Evolutionary conservation across 768 basidiomycete species (phyloP).

Genomic region (Tubosaeta sp.): DNA sequence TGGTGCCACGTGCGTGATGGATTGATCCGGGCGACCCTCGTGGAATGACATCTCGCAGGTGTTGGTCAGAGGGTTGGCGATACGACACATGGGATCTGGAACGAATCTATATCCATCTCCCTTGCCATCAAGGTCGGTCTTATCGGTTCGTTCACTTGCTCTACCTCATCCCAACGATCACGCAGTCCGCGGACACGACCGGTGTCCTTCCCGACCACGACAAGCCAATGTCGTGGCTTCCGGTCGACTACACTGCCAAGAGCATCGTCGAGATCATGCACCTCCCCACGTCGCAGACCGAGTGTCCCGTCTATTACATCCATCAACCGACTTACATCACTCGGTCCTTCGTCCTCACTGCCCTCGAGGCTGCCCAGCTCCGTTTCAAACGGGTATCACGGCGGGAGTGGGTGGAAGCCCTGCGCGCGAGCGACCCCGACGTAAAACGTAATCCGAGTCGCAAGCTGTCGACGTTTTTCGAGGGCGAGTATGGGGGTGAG

Average conservation of each 20-base stretch:
- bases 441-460: constrained; percentile 22
- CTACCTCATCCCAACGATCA: neutral
- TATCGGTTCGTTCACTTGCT: neutral
- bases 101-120: constrained; percentile 42
- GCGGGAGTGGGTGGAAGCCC: constrained; percentile 21
- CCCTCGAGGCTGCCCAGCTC: constrained; percentile 35
- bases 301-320: constrained; percentile 23
- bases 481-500: constrained; percentile 20
- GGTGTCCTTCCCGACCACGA: constrained; percentile 31
- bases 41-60: constrained; percentile 21
- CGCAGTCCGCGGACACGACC: constrained; percentile 37
- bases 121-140: constrained; percentile 28
- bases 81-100: constrained; percentile 46
- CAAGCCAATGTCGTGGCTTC: constrained; percentile 43
- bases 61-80: constrained; percentile 59
- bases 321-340: constrained; percentile 10
- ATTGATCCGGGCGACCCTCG: neutral
- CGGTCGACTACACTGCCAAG: constrained; percentile 47
- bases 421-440: constrained; percentile 20
- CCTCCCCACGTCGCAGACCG: neutral
- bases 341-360: constrained; percentile 40
- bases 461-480: constrained; percentile 25
- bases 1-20: constrained; percentile 19
- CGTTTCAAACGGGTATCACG: constrained; percentile 18
- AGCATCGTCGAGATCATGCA: constrained; percentile 44